Evolutionary conservation across 345 rosid species (phyloP).

Genomic region (Syzygium grande): DNA sequence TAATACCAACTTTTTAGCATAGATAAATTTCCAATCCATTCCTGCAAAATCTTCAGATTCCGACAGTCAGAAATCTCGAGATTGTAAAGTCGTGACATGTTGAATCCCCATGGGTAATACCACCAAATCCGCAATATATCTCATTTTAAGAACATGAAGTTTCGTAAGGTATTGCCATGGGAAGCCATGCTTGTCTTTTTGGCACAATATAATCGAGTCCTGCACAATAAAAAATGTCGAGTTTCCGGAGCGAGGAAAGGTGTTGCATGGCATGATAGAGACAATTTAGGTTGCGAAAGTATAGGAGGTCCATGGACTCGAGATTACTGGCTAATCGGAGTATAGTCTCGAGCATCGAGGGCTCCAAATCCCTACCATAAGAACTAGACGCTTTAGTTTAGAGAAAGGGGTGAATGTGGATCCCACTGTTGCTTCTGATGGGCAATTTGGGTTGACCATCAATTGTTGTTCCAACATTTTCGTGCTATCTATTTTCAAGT

Average conservation of each 20-base stretch:
- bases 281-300: too few species aligned
- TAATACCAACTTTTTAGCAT: not conserved
- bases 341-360: not conserved
- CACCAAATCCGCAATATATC: rapidly evolving
- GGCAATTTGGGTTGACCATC: not conserved
- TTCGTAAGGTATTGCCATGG: not conserved
- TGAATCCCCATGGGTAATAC: too few species aligned
- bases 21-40: too few species aligned
- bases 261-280: not conserved
- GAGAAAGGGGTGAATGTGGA: not conserved
- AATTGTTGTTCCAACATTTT: not conserved
- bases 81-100: not conserved
- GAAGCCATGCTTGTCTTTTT: not conserved
- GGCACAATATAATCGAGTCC: not conserved
- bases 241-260: not conserved
- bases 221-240: rapidly evolving
- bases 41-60: rapidly evolving
- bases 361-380: rapidly evolving
- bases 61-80: rapidly evolving
- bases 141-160: not conserved
- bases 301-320: not conserved
- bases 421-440: not conserved
- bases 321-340: not conserved
- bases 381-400: too few species aligned
- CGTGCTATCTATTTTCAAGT: too few species aligned